These are phyloP conservation scores for Diaporthe sp. DNA, from an alignment of 2,329 filamentous ascomycete genomes.

Conservation along the genomic window DNA sequence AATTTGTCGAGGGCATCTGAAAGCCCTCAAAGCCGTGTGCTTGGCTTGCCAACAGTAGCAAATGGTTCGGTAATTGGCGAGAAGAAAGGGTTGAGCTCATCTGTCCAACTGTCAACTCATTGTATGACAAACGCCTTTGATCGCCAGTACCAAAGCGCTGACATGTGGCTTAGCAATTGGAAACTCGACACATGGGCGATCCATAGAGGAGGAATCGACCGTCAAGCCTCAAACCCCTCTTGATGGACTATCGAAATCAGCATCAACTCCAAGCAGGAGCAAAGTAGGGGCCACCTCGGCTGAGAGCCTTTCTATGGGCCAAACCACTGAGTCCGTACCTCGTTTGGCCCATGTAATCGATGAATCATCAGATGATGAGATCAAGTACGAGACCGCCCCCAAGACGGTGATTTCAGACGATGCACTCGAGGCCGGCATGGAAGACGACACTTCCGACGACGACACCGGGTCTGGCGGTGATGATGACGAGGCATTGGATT, in stretches of 20 bases:
- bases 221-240: neutral
- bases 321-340: neutral
- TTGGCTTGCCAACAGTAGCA: neutral
- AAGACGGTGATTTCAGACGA: neutral
- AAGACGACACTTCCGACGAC: conserved; percentile 15
- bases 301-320: neutral
- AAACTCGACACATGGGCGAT: neutral
- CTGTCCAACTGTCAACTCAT: neutral
- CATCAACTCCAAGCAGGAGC: neutral
- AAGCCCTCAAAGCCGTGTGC: neutral
- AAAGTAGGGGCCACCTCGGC: neutral
- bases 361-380: conserved; percentile 31
- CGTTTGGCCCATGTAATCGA: neutral
- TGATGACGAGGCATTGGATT: conserved; percentile 9
- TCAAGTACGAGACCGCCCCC: conserved; percentile 37
- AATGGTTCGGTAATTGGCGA: neutral
- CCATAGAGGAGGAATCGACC: too few relatives aligned
- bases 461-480: conserved; percentile 32
- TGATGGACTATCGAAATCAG: neutral
- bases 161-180: neutral
- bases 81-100: neutral
- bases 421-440: neutral
- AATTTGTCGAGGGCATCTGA: neutral
- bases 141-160: neutral
- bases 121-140: neutral